Conservation (phyloP, 164 flowering plant genomes). For the Stephania yunnanensis region DNA sequence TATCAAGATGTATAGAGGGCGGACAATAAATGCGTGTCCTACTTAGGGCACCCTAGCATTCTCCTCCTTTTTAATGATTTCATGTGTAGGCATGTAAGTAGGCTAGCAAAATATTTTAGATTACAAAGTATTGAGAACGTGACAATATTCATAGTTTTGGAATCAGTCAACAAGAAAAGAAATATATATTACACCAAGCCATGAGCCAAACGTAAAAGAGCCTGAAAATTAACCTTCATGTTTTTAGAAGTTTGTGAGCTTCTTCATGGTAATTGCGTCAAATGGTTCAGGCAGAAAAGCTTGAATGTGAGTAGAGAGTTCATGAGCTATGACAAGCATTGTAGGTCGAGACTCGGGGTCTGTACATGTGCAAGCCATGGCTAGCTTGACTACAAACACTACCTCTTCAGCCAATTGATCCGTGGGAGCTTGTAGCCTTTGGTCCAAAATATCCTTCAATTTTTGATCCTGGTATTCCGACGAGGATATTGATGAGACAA, state of each 20-base stretch:
- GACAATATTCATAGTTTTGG: neutral
- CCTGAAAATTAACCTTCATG: neutral
- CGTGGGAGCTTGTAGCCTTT: conserved; percentile 43
- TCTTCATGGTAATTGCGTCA: conserved; percentile 22
- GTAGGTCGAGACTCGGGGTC: conserved; percentile 51
- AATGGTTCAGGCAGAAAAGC: conserved; percentile 14
- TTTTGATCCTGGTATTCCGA: conserved; percentile 7
- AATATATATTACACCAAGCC: too few relatives aligned
- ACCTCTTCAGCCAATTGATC: conserved; percentile 43
- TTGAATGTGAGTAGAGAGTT: conserved; percentile 32
- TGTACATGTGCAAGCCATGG: conserved; percentile 41
- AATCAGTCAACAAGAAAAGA: conserved; percentile 1
- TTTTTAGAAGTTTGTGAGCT: conserved; percentile 17
- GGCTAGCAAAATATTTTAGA: too few relatives aligned
- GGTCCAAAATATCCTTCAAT: conserved; percentile 49
- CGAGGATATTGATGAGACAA: conserved; percentile 28
- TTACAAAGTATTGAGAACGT: too few relatives aligned
- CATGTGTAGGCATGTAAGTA: too few relatives aligned
- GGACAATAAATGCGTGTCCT: too few relatives aligned
- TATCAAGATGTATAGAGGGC: too few relatives aligned
- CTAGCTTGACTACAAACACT: conserved; percentile 32
- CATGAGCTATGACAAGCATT: conserved; percentile 45
- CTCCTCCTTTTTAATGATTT: too few relatives aligned
- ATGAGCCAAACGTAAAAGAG: neutral
- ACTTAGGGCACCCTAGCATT: too few relatives aligned